These are phyloP conservation scores for Canavalia ensiformis DNA, from an alignment of 306 rosid genomes.

Conservation along the genomic window DNA sequence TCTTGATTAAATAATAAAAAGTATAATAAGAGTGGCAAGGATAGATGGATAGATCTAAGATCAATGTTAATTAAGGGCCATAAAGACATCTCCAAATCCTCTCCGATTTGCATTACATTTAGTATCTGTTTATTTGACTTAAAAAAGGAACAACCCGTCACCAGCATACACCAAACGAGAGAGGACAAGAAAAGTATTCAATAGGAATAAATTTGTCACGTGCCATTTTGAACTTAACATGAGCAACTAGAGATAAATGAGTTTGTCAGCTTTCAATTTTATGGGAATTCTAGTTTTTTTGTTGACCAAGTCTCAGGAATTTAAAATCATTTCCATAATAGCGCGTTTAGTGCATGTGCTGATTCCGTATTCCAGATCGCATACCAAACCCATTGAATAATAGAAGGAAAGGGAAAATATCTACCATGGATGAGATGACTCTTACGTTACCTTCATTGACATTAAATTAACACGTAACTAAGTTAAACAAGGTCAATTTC, in stretches of 20 bases:
- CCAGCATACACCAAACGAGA: conserved; percentile 11
- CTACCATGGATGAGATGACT: conserved; percentile 7
- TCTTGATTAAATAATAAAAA: background rate
- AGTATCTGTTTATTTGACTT: conserved; percentile 17
- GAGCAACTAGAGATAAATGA: conserved; percentile 24
- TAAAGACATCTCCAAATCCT: background rate
- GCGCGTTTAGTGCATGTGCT: conserved; percentile 48
- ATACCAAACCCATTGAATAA: conserved; percentile 38
- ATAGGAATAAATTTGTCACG: conserved; percentile 41
- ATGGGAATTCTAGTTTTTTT: background rate
- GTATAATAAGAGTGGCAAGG: background rate
- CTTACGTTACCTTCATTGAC: conserved; percentile 17
- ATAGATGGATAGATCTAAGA: background rate
- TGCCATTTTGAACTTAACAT: conserved; percentile 35
- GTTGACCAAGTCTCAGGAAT: conserved; percentile 10
- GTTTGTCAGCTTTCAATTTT: background rate
- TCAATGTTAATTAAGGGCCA: background rate
- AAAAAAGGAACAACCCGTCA: conserved; percentile 23
- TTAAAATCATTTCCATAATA: background rate
- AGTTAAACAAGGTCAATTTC: conserved; percentile 35
- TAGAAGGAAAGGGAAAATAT: conserved; percentile 3
- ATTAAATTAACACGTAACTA: conserved; percentile 22
- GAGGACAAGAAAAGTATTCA: background rate
- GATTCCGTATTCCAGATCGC: conserved; percentile 35
- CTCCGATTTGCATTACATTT: background rate